Percentiles rank a stretch among this genome's conserved stretches.
Conservation (phyloP, 805 yeast species). For the Barnettozyma populi region DNA sequence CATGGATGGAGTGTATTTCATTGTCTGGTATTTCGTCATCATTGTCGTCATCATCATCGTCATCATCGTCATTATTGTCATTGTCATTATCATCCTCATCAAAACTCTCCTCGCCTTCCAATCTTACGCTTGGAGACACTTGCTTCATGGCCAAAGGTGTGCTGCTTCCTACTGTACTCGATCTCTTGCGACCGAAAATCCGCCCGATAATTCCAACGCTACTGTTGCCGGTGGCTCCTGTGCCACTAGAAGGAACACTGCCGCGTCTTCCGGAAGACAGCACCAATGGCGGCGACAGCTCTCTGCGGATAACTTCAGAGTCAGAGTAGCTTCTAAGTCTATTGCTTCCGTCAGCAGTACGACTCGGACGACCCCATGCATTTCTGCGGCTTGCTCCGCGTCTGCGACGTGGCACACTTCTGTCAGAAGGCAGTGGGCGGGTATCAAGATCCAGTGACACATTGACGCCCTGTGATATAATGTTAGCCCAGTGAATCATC, state of each 20-base stretch:
- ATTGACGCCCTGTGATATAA: conserved; percentile 69
- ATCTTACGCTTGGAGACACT: background rate
- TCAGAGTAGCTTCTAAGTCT: conserved; percentile 25
- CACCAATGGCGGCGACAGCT: conserved; percentile 19
- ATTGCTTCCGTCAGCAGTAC: conserved; percentile 4
- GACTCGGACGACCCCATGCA: conserved; percentile 2
- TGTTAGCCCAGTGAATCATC: conserved; percentile 75
- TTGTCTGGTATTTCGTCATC: conserved; percentile 10
- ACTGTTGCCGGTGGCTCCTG: background rate
- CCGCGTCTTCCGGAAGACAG: conserved; percentile 14
- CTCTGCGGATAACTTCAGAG: conserved; percentile 23
- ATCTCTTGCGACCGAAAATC: conserved; percentile 3
- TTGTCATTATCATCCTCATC: conserved; percentile 21
- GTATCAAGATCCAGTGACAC: conserved; percentile 70
- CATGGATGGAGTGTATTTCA: conserved; percentile 14
- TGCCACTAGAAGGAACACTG: conserved; percentile 13
- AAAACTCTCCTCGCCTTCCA: background rate
- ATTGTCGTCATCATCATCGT: conserved; percentile 10
- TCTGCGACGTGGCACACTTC: conserved; percentile 77
- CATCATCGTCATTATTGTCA: conserved; percentile 16
- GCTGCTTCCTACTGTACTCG: background rate
- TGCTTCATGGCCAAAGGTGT: background rate
- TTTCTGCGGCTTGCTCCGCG: conserved; percentile 33
- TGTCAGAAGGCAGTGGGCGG: conserved; percentile 67
- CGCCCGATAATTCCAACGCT: conserved; percentile 3